These are phyloP conservation scores for Lactifluus pinguis DNA, from an alignment of 768 basidiomycete species.

Conservation along the genomic window DNA sequence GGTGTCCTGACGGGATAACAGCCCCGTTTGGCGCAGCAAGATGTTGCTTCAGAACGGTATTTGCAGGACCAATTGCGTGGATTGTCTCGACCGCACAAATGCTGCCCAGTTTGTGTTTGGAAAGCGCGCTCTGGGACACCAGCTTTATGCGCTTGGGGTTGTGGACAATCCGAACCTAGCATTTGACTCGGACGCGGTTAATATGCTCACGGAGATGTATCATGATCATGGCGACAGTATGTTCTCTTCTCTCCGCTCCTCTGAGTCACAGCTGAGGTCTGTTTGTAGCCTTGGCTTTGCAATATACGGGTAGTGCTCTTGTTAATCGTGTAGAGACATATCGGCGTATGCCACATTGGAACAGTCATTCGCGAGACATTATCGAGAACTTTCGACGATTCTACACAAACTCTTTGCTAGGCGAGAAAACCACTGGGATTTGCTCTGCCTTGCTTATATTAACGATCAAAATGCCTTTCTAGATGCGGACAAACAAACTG, in stretches of 20 bases:
- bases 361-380: conserved; percentile 92
- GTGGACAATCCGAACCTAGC: conserved; percentile 76
- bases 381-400: conserved; percentile 92
- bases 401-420: conserved; percentile 88
- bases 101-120: conserved; percentile 96
- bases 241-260: conserved; percentile 23
- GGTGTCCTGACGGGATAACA: not conserved
- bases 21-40: conserved; percentile 44
- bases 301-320: conserved; percentile 94
- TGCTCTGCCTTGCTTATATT: not conserved
- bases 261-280: not conserved
- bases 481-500: conserved; percentile 97
- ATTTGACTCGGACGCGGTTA: conserved; percentile 91
- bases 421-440: conserved; percentile 30
- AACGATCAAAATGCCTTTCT: not conserved
- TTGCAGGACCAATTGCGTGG: conserved; percentile 91
- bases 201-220: conserved; percentile 98
- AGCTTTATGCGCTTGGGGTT: conserved; percentile 89
- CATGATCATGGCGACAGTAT: conserved; percentile 93
- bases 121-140: conserved; percentile 89
- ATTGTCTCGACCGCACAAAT: conserved; percentile 94
- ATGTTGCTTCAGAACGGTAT: conserved; percentile 88
- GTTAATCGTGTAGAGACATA: conserved; percentile 97
- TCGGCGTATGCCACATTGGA: conserved; percentile 93
- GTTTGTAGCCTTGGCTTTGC: conserved; percentile 73